These are phyloP conservation scores for Tetradesmus lagerheimii DNA, from an alignment of 139 green algal genomes.

Conservation along the genomic window DNA sequence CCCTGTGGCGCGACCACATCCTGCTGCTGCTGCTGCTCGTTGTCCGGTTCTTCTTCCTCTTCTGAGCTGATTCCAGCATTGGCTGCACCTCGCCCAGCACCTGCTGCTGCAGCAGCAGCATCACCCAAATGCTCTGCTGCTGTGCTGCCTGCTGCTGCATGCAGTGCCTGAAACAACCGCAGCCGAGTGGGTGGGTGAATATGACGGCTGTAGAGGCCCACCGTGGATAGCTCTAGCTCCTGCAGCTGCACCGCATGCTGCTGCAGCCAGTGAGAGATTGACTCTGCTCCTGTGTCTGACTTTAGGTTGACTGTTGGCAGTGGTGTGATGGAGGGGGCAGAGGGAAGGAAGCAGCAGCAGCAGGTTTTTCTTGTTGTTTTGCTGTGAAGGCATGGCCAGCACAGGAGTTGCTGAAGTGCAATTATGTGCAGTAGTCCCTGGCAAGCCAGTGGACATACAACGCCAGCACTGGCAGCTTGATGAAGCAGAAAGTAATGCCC, in stretches of 20 bases:
- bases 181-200: background rate
- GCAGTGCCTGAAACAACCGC: conserved; percentile 14
- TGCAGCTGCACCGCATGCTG: background rate
- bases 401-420: background rate
- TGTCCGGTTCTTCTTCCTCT: background rate
- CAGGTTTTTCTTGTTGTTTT: background rate
- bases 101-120: background rate
- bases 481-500: background rate
- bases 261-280: background rate
- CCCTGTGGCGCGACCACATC: background rate
- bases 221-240: background rate
- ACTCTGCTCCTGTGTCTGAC: background rate
- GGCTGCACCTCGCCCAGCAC: background rate
- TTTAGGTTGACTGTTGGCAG: background rate
- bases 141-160: conserved; percentile 33
- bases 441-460: too few species aligned
- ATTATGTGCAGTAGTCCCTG: too few species aligned
- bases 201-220: background rate
- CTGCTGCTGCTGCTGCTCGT: background rate
- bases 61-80: background rate
- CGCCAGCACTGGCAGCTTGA: too few species aligned
- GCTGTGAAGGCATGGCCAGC: too few species aligned
- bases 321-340: background rate
- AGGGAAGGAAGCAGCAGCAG: background rate
- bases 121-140: background rate